Percentiles rank a stretch among this genome's conserved stretches.
phyloP scores from a whole-genome alignment of 2,329 filamentous ascomycete species.

The Samsoniella hepiali region DNA sequence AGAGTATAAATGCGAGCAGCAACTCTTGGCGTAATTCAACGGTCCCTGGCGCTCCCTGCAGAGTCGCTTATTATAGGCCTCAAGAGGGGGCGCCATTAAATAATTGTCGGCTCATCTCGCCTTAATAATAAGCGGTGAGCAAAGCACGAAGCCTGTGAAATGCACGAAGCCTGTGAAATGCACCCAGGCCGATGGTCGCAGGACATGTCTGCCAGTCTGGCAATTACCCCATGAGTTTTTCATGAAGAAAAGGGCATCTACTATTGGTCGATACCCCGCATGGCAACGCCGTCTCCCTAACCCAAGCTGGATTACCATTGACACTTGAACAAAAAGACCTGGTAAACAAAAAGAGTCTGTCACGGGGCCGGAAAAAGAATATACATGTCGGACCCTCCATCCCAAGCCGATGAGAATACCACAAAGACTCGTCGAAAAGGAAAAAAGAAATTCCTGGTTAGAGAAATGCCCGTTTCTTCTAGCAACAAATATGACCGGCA shows the following conservation, averaged over 20 bases:
- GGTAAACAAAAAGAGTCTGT: background rate
- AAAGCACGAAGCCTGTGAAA: background rate
- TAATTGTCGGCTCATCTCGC: too few relatives aligned
- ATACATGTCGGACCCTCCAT: constrained; percentile 18
- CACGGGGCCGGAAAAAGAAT: background rate
- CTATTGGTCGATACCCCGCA: too few relatives aligned
- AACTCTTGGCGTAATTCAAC: too few relatives aligned
- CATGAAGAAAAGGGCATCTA: too few relatives aligned
- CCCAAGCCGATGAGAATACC: constrained; percentile 17
- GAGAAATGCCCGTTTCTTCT: constrained; percentile 42
- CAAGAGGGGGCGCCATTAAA: too few relatives aligned
- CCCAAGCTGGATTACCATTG: background rate
- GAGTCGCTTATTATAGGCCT: too few relatives aligned
- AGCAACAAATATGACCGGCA: constrained; percentile 60
- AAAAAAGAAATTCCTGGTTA: constrained; percentile 19
- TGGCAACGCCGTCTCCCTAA: too few relatives aligned
- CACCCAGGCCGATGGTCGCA: background rate
- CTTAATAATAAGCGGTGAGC: too few relatives aligned
- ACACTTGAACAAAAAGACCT: background rate
- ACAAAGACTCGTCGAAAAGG: constrained; percentile 16
- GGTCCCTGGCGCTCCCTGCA: too few relatives aligned
- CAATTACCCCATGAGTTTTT: background rate
- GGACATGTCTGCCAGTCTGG: background rate
- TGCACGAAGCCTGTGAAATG: background rate
- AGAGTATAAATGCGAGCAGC: too few relatives aligned